Evolutionary conservation across 306 rosid genomes (phyloP).

Genomic region (Trichosanthes truncata): DNA sequence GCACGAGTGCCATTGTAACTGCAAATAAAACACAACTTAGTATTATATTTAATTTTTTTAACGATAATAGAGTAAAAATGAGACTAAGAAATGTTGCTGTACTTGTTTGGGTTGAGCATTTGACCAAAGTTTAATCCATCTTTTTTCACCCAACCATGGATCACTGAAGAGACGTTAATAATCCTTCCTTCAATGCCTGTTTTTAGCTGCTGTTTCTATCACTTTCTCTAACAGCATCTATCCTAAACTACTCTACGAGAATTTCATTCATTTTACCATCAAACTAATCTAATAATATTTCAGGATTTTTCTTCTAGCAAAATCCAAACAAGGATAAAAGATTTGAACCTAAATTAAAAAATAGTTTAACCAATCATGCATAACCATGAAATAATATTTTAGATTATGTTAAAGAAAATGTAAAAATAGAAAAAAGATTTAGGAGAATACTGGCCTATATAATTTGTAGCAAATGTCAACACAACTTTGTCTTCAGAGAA

Average conservation of each 20-base stretch:
- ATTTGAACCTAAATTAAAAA: no score
- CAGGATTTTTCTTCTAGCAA: no score
- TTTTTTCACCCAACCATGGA: constrained; percentile 80
- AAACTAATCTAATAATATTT: background rate
- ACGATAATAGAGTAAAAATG: background rate
- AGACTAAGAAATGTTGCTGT: background rate
- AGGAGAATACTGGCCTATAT: constrained; percentile 71
- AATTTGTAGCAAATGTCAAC: constrained; percentile 95
- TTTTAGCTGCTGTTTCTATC: constrained; percentile 68
- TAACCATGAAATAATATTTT: no score
- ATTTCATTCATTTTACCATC: background rate
- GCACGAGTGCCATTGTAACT: constrained; percentile 87
- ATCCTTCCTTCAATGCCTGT: constrained; percentile 90
- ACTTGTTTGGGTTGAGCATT: constrained; percentile 66
- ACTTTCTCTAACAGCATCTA: constrained; percentile 72
- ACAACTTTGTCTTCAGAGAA: constrained; percentile 87
- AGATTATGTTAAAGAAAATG: background rate
- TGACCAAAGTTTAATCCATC: constrained; percentile 50
- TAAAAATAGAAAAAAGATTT: no score
- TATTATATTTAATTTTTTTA: no score
- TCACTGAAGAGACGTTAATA: constrained; percentile 66
- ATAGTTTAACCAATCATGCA: no score
- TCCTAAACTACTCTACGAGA: background rate
- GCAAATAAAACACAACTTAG: constrained; percentile 28
- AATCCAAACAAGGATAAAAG: no score